Conservation (phyloP, 805 yeast genomes). For the Nakazawaea peltata region DNA sequence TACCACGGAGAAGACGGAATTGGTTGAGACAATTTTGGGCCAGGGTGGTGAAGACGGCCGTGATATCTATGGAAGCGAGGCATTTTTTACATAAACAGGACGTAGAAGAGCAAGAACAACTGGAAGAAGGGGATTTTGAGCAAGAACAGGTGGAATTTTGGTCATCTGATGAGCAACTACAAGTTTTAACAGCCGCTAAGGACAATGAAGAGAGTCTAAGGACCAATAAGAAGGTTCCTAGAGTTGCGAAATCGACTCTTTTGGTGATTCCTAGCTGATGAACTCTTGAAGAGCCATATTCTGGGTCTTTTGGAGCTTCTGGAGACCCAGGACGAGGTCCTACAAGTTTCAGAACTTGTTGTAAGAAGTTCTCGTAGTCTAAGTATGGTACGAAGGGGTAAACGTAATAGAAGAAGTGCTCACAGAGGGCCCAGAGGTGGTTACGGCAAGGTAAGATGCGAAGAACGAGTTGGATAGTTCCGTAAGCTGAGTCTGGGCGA, state of each 20-base stretch:
- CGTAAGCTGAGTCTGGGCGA: constrained; percentile 15
- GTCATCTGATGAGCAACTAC: too few relatives aligned
- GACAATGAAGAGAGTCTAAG: constrained; percentile 2
- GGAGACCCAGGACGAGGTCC: constrained; percentile 21
- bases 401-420: constrained; percentile 31
- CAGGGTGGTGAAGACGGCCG: constrained; percentile 30
- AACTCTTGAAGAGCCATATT: too few relatives aligned
- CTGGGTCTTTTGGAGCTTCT: constrained; percentile 7
- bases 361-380: constrained; percentile 28
- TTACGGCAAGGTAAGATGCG: constrained; percentile 28
- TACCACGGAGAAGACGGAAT: constrained; percentile 32
- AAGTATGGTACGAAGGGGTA: constrained; percentile 43
- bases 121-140: too few relatives aligned
- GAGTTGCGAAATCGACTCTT: constrained; percentile 13
- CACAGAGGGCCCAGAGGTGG: constrained; percentile 31
- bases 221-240: constrained; percentile 5
- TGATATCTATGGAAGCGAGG: too few relatives aligned
- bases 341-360: constrained; percentile 23
- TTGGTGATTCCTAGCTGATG: constrained; percentile 13
- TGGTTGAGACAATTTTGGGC: constrained; percentile 41
- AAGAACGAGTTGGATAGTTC: constrained; percentile 22
- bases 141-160: too few relatives aligned
- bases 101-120: too few relatives aligned
- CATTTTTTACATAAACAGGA: too few relatives aligned
- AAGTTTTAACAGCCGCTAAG: not conserved